Conservation (phyloP, 352 stramenopile species). For the Pythium apleroticum region DNA sequence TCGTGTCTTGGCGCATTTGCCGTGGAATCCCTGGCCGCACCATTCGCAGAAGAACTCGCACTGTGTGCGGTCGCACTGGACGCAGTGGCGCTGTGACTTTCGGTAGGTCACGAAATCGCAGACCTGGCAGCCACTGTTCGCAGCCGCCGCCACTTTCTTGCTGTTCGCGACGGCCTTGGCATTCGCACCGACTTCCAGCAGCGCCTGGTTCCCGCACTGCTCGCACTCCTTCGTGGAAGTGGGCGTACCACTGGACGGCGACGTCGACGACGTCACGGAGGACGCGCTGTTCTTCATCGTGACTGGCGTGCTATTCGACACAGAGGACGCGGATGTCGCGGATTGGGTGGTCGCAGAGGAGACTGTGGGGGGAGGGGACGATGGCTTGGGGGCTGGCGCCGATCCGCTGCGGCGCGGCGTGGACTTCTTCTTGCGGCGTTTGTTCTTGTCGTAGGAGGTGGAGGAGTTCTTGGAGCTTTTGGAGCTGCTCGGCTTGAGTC, state of each 20-base stretch:
- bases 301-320: conserved; percentile 1
- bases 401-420: conserved; percentile 14
- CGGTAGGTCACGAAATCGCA: conserved; percentile 80
- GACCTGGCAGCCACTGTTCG: conserved; percentile 66
- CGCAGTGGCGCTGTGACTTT: conserved; percentile 64
- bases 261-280: conserved; percentile 24
- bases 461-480: conserved; percentile 23
- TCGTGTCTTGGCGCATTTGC: conserved; percentile 53
- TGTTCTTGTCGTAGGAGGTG: conserved; percentile 23
- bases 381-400: conserved; percentile 7
- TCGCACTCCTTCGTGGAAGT: conserved; percentile 53
- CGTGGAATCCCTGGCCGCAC: conserved; percentile 81
- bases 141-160: conserved; percentile 37
- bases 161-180: conserved; percentile 45
- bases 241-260: conserved; percentile 31
- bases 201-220: conserved; percentile 38
- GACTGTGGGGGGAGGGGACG: conserved; percentile 16
- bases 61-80: conserved; percentile 52
- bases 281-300: conserved; percentile 24
- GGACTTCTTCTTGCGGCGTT: conserved; percentile 34
- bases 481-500: conserved; percentile 28
- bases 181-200: conserved; percentile 35
- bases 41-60: conserved; percentile 86
- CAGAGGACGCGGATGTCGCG: conserved; percentile 19
- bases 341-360: conserved; percentile 29